phyloP scores from a whole-genome alignment of 2,329 filamentous ascomycete species.

The Botrytis squamosa region DNA sequence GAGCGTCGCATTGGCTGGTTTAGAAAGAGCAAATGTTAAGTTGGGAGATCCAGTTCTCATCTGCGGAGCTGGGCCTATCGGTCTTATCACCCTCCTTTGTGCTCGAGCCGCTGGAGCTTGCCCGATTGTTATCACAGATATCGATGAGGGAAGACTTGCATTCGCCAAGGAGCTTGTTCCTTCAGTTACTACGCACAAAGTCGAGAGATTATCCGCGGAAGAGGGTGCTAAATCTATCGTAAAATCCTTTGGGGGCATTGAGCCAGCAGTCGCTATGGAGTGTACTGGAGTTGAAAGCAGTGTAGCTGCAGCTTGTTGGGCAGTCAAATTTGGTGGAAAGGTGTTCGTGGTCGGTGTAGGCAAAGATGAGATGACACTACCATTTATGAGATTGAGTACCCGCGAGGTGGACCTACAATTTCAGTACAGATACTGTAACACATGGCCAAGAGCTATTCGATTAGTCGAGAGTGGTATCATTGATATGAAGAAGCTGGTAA shows the following conservation, averaged over 20 bases:
- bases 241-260: conserved; percentile 69
- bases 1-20: conserved; percentile 81
- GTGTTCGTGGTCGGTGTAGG: conserved; percentile 96
- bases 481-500: conserved; percentile 78
- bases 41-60: conserved; percentile 86
- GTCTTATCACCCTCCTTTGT: conserved; percentile 83
- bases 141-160: conserved; percentile 78
- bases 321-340: conserved; percentile 91
- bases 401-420: conserved; percentile 93
- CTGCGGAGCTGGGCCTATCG: conserved; percentile 92
- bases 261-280: conserved; percentile 81
- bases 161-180: conserved; percentile 86
- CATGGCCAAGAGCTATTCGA: conserved; percentile 90
- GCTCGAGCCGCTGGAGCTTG: conserved; percentile 82
- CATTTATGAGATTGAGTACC: conserved; percentile 90
- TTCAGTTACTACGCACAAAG: conserved; percentile 75
- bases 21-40: conserved; percentile 76
- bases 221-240: conserved; percentile 70
- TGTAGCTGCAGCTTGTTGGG: conserved; percentile 82
- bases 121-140: conserved; percentile 91
- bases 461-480: conserved; percentile 82
- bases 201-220: conserved; percentile 65
- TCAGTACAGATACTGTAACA: conserved; percentile 95
- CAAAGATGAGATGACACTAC: conserved; percentile 91
- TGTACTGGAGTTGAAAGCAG: conserved; percentile 94